Base-by-base conservation (phyloP, 805 yeast species). In the Sugiyamaella mastotermitis region DNA sequence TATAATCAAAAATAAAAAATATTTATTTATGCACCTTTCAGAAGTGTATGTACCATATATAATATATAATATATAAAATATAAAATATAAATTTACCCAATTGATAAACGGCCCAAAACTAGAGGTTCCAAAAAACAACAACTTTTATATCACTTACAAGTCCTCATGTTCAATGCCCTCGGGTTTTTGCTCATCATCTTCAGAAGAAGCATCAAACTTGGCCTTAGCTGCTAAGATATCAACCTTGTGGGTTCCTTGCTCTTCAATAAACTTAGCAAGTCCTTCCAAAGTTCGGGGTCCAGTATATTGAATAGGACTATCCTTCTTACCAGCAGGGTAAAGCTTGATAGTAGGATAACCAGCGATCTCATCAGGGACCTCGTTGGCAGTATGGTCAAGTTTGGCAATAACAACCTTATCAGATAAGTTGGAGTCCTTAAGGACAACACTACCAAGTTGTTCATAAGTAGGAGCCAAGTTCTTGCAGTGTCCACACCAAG, bases 401-500 rank as follows among this genome's bases (percentile, higher is more conserved):
- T 88, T 78, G 50, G 95, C 96, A 55, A 92, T 67, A 29, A 78
- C 59, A 42, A 90, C 83, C 58, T 78, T 70, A 38, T 65, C 65
- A 38, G 64, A 59, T 35, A 69, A 68, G 33, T 61, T 67, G 16
- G 63, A 56, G 56, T 78, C 76, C 36, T 70, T 61, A 43, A 66
- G 68, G 63, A 72, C 83, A 38, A 81, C 53, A 35, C 68, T 78
- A 37, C 90, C 97, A 49, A 92, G 74, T 58, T 88, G 92, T 60
- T 84, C 94, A 70, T 78, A 90, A 42, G 69, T 71, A 17, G 95
- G 95, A 14, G 86, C 94, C 49, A 85, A 66, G 38, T 73, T 75
- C 70, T 88, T 86, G 72, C 97, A 88, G 68, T 88, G 92, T 15
- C 96, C 96, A 71, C 97, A 88, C 97, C 97, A 90, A 59, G 97